These are phyloP conservation scores for Reutealis trisperma DNA, from an alignment of 345 rosid genomes.

Conservation along the genomic window DNA sequence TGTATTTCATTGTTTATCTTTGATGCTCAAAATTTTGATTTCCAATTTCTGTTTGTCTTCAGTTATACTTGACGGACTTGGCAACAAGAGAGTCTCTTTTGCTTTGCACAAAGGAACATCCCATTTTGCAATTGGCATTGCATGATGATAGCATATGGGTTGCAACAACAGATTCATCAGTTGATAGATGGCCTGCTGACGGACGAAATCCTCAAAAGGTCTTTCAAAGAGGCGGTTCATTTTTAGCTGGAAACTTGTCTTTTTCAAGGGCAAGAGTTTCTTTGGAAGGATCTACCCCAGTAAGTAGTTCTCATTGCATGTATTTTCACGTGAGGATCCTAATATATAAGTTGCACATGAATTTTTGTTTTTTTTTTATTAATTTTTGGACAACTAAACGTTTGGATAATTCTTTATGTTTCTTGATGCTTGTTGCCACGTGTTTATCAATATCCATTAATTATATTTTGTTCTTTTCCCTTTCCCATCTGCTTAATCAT, in stretches of 20 bases:
- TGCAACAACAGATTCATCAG: slow-evolving; percentile 91
- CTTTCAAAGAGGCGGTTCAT: slow-evolving; percentile 88
- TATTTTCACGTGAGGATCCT: background rate
- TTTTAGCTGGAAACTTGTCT: slow-evolving; percentile 95
- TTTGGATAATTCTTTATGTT: background rate
- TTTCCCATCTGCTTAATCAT: background rate
- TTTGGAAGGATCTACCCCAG: slow-evolving; percentile 89
- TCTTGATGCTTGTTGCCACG: background rate
- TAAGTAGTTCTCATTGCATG: slow-evolving; percentile 42
- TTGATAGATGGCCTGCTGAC: slow-evolving; percentile 93
- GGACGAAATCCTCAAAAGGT: slow-evolving; percentile 80
- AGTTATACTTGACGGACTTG: slow-evolving; percentile 98
- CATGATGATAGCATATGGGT: slow-evolving; percentile 93
- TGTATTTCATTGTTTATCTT: slow-evolving; percentile 13
- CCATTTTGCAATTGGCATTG: slow-evolving; percentile 81
- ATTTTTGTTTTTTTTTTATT: too few species aligned
- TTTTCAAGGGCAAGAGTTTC: slow-evolving; percentile 97
- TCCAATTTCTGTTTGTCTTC: slow-evolving; percentile 27
- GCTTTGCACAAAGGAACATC: slow-evolving; percentile 91
- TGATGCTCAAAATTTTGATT: slow-evolving; percentile 11
- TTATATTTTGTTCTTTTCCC: background rate
- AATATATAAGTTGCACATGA: too few species aligned
- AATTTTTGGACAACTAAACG: background rate
- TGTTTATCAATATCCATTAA: background rate
- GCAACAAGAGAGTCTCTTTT: slow-evolving; percentile 88